phyloP scores from a whole-genome alignment of 257 asterid genomes.

The Gentiana macrophylla region DNA sequence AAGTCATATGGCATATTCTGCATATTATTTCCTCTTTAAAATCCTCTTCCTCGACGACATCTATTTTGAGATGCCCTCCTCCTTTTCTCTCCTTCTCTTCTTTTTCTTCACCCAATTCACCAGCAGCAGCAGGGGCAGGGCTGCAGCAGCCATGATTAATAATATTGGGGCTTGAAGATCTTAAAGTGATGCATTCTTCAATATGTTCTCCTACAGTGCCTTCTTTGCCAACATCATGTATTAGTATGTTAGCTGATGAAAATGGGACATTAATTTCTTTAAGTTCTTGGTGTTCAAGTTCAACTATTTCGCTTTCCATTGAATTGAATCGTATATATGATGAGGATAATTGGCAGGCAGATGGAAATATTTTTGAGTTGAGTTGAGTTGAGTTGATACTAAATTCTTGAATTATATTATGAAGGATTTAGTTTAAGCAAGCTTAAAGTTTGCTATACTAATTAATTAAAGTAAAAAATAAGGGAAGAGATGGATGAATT shows the following conservation, averaged over 20 bases:
- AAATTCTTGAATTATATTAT: too few species aligned
- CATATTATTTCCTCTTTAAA: conserved; percentile 20
- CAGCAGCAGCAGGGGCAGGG: neutral
- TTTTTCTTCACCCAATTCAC: neutral
- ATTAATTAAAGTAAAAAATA: too few species aligned
- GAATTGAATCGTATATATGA: too few species aligned
- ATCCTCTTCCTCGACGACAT: conserved; percentile 6
- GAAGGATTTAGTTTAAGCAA: too few species aligned
- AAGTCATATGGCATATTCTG: conserved; percentile 44
- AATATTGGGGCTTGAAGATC: neutral
- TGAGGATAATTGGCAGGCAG: too few species aligned
- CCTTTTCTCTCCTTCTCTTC: neutral
- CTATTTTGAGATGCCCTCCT: conserved; percentile 9
- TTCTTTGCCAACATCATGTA: neutral
- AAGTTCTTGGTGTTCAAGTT: conserved; percentile 2
- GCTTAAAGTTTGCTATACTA: too few species aligned
- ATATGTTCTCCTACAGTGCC: neutral
- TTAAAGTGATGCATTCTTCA: conserved; percentile 4
- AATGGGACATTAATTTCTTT: neutral
- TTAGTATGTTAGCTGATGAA: too few species aligned
- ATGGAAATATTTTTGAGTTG: too few species aligned
- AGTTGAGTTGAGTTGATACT: too few species aligned
- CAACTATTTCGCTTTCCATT: conserved; percentile 16
- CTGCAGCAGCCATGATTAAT: too few species aligned
- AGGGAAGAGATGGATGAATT: neutral